Evolutionary conservation across 306 rosid species (phyloP), one percentile per base, ranked within the genome.

Genomic region (Herpetospermum pedunculosum): DNA sequence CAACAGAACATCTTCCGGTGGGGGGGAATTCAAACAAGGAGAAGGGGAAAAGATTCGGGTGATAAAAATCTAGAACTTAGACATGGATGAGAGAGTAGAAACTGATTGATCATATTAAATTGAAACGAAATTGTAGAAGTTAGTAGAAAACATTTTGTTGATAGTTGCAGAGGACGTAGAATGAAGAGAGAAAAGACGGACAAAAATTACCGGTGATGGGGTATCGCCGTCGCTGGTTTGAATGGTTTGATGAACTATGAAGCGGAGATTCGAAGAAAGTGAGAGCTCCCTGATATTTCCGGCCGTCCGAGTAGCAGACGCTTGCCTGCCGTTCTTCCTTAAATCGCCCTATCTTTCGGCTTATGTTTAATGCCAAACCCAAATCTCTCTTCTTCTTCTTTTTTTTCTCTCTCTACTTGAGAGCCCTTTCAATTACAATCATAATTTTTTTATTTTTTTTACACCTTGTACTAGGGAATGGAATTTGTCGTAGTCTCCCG

Each of bases 301-400:
- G 47, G 70, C 29, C 69, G 44, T 34, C 65, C 46, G 11, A 8
- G 44, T 62, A 19, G 44, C 46, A 21, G 46, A 35, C 47, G 70
- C 47, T 63, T 37, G 70, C 70, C 70, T 35, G 70, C 70, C 70
- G 70, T 19, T 37, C 70, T 63, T 63, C 46, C 29, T 35, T 63
- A 35, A 35, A 35, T 35, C 70, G 48, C 70, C 46, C 47, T n/a
- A 37, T 63, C 70, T 59, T n/a, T 9, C 46, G 70, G 18, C 70
- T 63, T 63, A 63, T n/a, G 47, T 43, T 58, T 59, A 8, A n/a
- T 35, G 47, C 70, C 70, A 35, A n/a, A n/a, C 70, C 70, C 70
- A 63, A 63, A 9, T 35, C 46, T n/a, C 47, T 63, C 69, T 62
- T 35, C 26, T 18, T 18, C 52, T 47, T 2, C 11, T 12, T 1